These are phyloP conservation scores for Fusarium palustre DNA, from an alignment of 2,329 filamentous ascomycete species.

Conservation along the genomic window DNA sequence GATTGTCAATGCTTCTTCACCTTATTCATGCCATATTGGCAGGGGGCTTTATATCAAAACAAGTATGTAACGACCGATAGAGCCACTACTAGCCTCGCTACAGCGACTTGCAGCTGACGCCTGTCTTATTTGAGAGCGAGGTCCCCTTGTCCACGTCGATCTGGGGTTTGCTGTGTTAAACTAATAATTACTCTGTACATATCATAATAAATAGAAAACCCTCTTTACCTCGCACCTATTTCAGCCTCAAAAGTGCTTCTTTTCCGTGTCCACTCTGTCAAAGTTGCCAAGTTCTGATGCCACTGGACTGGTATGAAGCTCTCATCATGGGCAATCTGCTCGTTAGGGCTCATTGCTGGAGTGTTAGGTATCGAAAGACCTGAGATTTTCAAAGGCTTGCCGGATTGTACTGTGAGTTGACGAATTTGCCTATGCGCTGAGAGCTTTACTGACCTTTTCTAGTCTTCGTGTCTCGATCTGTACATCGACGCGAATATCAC, in stretches of 20 bases:
- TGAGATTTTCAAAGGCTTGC: slow-evolving; percentile 26
- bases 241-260: background rate
- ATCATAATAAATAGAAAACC: slow-evolving; percentile 6
- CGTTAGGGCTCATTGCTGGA: slow-evolving; percentile 27
- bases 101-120: slow-evolving; percentile 26
- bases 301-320: slow-evolving; percentile 38
- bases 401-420: slow-evolving; percentile 26
- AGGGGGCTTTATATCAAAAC: slow-evolving; percentile 23
- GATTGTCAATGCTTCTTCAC: slow-evolving; percentile 27
- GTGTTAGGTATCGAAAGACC: slow-evolving; percentile 21
- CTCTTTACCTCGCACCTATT: slow-evolving; percentile 6
- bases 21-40: slow-evolving; percentile 15
- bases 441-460: background rate
- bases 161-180: slow-evolving; percentile 4
- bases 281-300: slow-evolving; percentile 28
- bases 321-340: slow-evolving; percentile 35
- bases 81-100: slow-evolving; percentile 27
- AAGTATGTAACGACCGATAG: slow-evolving; percentile 11
- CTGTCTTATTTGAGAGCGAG: slow-evolving; percentile 13
- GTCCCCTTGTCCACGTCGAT: slow-evolving; percentile 22
- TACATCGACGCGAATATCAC: slow-evolving; percentile 9
- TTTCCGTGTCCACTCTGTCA: background rate
- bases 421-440: background rate
- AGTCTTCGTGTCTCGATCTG: slow-evolving; percentile 25
- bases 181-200: slow-evolving; percentile 6